Percentiles rank a stretch among this genome's conserved stretches.
These are phyloP conservation scores for Citrus unshiu DNA, from an alignment of 345 rosid species.

Conservation along the genomic window DNA sequence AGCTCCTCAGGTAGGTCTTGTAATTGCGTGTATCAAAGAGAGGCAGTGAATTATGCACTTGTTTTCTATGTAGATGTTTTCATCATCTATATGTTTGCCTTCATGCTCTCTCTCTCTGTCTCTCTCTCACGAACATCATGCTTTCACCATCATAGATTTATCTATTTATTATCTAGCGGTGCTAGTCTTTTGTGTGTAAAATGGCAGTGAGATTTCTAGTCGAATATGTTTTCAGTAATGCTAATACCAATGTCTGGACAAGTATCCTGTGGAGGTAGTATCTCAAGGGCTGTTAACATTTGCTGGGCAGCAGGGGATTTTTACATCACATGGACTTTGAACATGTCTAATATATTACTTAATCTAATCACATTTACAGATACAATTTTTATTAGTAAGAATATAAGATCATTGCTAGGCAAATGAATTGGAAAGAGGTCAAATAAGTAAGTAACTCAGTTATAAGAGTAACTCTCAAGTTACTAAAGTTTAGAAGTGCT, in stretches of 20 bases:
- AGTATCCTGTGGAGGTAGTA: background rate
- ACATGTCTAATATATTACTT: no score
- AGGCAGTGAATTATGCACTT: background rate
- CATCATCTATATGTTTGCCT: background rate
- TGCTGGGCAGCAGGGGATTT: background rate
- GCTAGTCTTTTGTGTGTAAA: background rate
- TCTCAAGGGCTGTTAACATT: background rate
- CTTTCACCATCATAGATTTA: background rate
- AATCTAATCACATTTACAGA: no score
- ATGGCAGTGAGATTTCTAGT: background rate
- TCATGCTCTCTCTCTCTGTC: background rate
- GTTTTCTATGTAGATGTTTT: background rate
- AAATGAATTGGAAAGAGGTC: no score
- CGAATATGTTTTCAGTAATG: background rate
- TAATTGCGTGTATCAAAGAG: background rate
- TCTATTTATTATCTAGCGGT: background rate
- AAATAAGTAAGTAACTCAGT: no score
- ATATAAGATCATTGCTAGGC: no score
- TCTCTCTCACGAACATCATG: no score
- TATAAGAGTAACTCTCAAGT: background rate
- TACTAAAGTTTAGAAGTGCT: background rate
- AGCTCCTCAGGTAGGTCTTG: slow-evolving; percentile 45
- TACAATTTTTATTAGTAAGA: no score
- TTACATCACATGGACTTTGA: background rate
- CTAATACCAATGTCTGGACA: background rate